Evolutionary conservation across 2,329 filamentous ascomycete species (phyloP).

Genomic region (Verticillium nonalfalfae): DNA sequence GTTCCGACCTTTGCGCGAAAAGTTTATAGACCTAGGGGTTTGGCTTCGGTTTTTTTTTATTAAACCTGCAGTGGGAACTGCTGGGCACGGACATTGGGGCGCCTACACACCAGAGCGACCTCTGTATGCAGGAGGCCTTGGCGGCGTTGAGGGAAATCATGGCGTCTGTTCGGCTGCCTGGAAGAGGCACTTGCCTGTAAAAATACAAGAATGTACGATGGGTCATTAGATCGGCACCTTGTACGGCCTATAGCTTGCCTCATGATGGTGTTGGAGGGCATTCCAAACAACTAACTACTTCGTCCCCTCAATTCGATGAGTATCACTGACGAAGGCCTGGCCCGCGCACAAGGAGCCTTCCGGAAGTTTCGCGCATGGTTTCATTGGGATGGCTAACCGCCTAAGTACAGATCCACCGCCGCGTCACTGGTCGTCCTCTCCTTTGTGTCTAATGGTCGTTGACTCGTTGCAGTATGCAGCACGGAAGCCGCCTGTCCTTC

Average conservation of each 20-base stretch:
- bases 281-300: background rate
- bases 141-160: constrained; percentile 5
- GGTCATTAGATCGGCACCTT: background rate
- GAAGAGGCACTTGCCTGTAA: constrained; percentile 1
- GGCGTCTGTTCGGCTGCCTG: constrained; percentile 1
- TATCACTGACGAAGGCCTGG: background rate
- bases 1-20: background rate
- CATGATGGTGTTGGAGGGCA: background rate
- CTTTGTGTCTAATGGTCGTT: constrained; percentile 1
- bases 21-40: background rate
- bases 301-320: background rate
- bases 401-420: constrained; percentile 7
- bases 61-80: background rate
- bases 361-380: background rate
- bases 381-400: background rate
- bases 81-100: background rate
- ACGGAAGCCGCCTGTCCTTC: background rate
- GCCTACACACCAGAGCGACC: constrained; percentile 8
- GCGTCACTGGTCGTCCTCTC: background rate
- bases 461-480: constrained; percentile 1
- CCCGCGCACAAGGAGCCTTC: background rate
- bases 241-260: background rate
- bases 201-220: background rate
- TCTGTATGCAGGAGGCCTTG: constrained; percentile 9
- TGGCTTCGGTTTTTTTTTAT: no score